Base-by-base conservation (phyloP, 257 asterid species). In the Eucommia ulmoides region DNA sequence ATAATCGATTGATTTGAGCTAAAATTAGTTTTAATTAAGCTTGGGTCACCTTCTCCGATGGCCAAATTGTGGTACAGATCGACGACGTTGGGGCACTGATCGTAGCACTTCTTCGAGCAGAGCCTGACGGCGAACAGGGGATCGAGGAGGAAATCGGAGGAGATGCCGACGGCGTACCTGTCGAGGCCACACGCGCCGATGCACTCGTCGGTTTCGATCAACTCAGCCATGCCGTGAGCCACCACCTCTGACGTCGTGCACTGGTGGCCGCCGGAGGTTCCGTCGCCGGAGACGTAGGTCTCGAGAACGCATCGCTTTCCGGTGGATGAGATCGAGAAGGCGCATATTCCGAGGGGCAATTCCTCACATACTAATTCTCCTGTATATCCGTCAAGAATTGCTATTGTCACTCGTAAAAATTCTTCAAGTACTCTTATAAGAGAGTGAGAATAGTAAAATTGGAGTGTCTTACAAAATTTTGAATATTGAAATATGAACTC, bases 41-140 rank as follows among this genome's bases (percentile, higher is more conserved):
- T n/a, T n/a, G n/a, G n/a, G n/a, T 52, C 50, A 65, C 77, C 77
- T 71, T 71, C 77, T 33, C 70, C 77, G 1, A 58, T 48, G 19
- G 77, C 77, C 73, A 71, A 47, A 58, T 65, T 66, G 48, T 62
- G 23, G 77, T 65, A 71, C 22, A 71, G 70, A 59, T 71, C 73
- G 8, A 71, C 44, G 3, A 71, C 62, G 64, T 71, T 71, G 5
- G 73, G 77, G 73, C 77, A 71, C 61, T 55, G 54, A 1, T 71
- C 24, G 59, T 65, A 65, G 20, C 77, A 71, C 19, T 62, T 61
- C 9, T 64, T 55, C 17, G 73, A 62, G 61, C 77, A 71, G 26
- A 71, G 65, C 22, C 62, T 59, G 55, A 26, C 44, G 38, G 67
- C 51, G 58, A 65, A 54, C 1, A 22, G 41, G 26, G 61, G 6